Percentiles rank a stretch among this genome's conserved stretches.
These are phyloP conservation scores for Lactifluus echinatus DNA, from an alignment of 768 basidiomycete species.

Conservation along the genomic window DNA sequence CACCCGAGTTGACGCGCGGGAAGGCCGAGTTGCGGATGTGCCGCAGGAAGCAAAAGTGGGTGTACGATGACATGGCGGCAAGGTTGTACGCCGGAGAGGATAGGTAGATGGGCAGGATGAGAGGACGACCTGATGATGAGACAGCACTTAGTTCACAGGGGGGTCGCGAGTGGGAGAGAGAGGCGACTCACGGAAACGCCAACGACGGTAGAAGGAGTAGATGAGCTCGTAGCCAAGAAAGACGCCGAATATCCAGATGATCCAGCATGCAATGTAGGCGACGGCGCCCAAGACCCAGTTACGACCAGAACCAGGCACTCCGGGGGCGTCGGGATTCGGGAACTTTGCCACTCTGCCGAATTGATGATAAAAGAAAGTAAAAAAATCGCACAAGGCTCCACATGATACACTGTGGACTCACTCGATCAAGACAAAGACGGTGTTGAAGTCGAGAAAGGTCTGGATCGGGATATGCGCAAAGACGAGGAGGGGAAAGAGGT, in stretches of 20 bases:
- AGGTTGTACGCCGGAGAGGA: conserved; percentile 72
- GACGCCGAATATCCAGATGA: conserved; percentile 62
- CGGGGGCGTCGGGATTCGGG: conserved; percentile 60
- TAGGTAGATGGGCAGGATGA: conserved; percentile 74
- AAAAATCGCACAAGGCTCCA: background rate
- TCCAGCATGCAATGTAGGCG: conserved; percentile 79
- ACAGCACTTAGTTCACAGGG: background rate
- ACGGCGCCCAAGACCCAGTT: conserved; percentile 79
- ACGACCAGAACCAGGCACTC: conserved; percentile 60
- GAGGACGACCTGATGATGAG: conserved; percentile 59
- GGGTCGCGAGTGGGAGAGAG: conserved; percentile 9
- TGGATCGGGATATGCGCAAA: conserved; percentile 70
- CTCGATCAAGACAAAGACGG: conserved; percentile 76
- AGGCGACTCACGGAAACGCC: conserved; percentile 65
- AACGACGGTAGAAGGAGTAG: conserved; percentile 65
- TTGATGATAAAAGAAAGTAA: conserved; percentile 4
- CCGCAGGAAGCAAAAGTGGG: conserved; percentile 76
- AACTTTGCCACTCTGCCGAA: conserved; percentile 66
- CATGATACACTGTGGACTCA: conserved; percentile 34
- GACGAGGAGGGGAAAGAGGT: conserved; percentile 58
- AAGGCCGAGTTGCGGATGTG: conserved; percentile 71
- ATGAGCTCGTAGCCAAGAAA: conserved; percentile 70
- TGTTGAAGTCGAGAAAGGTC: conserved; percentile 85
- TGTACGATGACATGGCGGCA: conserved; percentile 70
- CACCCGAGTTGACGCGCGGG: conserved; percentile 37